Evolutionary conservation across 768 basidiomycete genomes (phyloP).

Genomic region (Trametes maxima): DNA sequence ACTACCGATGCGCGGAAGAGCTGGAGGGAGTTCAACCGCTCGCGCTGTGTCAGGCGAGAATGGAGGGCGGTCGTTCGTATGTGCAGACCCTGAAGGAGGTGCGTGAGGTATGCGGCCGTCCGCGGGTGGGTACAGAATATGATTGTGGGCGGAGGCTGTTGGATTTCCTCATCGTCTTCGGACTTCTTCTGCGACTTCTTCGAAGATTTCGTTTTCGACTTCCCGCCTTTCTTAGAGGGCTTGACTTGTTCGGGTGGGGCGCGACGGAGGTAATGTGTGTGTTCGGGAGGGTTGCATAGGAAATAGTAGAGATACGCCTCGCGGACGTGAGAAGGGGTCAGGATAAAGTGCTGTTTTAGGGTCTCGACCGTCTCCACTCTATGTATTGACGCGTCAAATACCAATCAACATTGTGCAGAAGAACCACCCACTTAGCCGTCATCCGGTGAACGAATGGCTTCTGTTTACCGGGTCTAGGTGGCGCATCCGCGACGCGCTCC

Average conservation of each 20-base stretch:
- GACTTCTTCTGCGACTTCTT: conserved; percentile 35
- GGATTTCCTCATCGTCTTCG: conserved; percentile 50
- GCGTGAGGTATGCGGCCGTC: conserved; percentile 88
- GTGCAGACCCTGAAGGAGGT: conserved; percentile 71
- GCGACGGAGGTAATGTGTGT: conserved; percentile 66
- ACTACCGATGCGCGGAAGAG: conserved; percentile 85
- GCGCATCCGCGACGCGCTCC: conserved; percentile 69
- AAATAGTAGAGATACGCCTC: conserved; percentile 91
- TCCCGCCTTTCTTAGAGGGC: conserved; percentile 30
- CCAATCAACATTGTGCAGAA: neutral
- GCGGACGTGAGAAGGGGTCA: conserved; percentile 93
- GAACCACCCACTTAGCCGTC: conserved; percentile 58
- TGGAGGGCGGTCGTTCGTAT: conserved; percentile 91
- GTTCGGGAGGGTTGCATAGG: conserved; percentile 85
- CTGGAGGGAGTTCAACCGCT: conserved; percentile 81
- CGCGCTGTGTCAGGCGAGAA: conserved; percentile 90
- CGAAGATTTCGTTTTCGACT: conserved; percentile 35
- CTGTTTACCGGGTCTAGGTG: conserved; percentile 80
- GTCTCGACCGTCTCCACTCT: conserved; percentile 91
- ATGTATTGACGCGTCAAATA: conserved; percentile 9
- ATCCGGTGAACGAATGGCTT: conserved; percentile 87
- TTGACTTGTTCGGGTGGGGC: conserved; percentile 57
- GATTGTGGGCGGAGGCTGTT: conserved; percentile 92
- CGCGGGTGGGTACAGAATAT: conserved; percentile 88
- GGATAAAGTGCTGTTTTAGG: conserved; percentile 85